These are phyloP conservation scores for Leccinum boreale DNA, from an alignment of 768 basidiomycete genomes.

Conservation along the genomic window DNA sequence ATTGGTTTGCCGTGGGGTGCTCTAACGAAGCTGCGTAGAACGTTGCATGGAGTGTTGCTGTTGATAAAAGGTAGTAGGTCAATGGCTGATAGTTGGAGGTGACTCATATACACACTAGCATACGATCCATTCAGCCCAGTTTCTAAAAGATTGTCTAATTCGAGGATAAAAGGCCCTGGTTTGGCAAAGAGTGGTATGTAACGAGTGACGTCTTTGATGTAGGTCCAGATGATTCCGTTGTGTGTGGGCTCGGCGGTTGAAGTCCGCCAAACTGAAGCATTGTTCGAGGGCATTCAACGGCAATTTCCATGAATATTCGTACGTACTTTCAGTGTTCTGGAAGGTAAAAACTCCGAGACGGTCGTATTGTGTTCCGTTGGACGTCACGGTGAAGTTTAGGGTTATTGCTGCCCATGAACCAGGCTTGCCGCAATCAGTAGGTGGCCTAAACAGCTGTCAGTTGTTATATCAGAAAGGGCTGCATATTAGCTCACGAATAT, in stretches of 20 bases:
- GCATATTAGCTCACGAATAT: constrained; percentile 42
- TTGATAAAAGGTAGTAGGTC: background rate
- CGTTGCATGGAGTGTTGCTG: constrained; percentile 68
- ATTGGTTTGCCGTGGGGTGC: constrained; percentile 57
- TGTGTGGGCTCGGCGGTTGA: constrained; percentile 74
- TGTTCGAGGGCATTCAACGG: background rate
- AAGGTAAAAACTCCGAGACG: constrained; percentile 71
- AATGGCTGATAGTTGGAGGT: background rate
- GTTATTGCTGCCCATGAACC: constrained; percentile 76
- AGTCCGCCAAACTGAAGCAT: constrained; percentile 64
- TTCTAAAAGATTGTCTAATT: constrained; percentile 68
- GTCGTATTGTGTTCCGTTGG: constrained; percentile 76
- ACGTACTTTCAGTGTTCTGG: constrained; percentile 72
- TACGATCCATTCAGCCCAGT: constrained; percentile 62
- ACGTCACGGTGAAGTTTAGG: constrained; percentile 74
- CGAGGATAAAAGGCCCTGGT: constrained; percentile 65
- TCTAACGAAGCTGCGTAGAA: constrained; percentile 59
- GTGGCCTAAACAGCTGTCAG: constrained; percentile 47
- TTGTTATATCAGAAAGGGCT: background rate
- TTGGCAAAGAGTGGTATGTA: constrained; percentile 69
- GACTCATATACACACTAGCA: constrained; percentile 45
- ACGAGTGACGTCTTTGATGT: constrained; percentile 69
- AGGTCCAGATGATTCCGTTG: constrained; percentile 77
- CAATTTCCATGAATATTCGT: background rate
- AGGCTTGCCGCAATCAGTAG: constrained; percentile 62